phyloP scores from a whole-genome alignment of 1,284 basidiomycete species.

The Rhodotorula mucilaginosa region DNA sequence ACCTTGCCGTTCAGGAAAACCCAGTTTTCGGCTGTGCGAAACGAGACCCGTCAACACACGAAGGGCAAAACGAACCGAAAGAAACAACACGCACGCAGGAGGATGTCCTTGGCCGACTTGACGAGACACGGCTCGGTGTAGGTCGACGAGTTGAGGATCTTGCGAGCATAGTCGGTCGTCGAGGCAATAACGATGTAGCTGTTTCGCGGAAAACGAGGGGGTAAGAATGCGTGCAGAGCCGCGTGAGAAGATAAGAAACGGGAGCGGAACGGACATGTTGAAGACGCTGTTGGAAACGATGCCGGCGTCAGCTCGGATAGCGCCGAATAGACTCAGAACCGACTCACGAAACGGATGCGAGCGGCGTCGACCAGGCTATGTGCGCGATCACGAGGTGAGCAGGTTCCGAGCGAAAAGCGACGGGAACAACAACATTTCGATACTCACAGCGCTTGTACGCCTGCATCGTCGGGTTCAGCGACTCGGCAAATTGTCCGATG shows the following conservation, averaged over 20 bases:
- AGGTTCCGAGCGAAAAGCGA: neutral
- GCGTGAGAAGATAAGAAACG: neutral
- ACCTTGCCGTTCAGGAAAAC: constrained; percentile 93
- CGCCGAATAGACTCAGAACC: neutral
- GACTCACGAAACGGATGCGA: constrained; percentile 68
- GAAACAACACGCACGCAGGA: constrained; percentile 53
- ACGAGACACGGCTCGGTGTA: constrained; percentile 92
- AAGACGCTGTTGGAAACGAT: constrained; percentile 60
- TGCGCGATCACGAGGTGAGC: neutral
- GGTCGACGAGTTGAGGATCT: constrained; percentile 85
- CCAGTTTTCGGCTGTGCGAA: constrained; percentile 74
- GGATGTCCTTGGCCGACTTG: constrained; percentile 83
- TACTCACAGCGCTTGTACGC: constrained; percentile 62
- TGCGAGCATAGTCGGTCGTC: constrained; percentile 82
- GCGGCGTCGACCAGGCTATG: constrained; percentile 64
- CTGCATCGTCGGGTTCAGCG: constrained; percentile 80
- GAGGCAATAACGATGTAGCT: constrained; percentile 98
- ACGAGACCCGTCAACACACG: neutral
- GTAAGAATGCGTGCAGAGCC: neutral
- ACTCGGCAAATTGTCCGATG: constrained; percentile 82
- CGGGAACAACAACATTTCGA: neutral
- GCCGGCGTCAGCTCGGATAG: neutral
- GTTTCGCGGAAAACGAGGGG: neutral
- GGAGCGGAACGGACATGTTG: constrained; percentile 70
- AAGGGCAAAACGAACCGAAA: neutral